These are phyloP conservation scores for Malassezia brasiliensis DNA, from an alignment of 1,284 basidiomycete genomes.

Conservation along the genomic window DNA sequence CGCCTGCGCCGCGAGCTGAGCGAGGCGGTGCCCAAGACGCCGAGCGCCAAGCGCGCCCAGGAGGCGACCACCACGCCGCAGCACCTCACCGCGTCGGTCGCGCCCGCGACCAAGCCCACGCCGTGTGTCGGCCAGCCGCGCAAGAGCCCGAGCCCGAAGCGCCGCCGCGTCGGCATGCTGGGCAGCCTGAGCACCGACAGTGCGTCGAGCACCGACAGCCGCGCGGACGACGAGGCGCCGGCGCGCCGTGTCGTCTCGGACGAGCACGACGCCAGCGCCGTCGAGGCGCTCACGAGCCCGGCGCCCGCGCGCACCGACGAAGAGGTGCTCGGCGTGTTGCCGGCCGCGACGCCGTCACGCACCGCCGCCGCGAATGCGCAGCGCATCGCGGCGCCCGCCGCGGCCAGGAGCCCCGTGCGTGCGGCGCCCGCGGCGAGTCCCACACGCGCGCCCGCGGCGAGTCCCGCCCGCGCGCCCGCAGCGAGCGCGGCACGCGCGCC, in stretches of 20 bases:
- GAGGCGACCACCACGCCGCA: constrained; percentile 10
- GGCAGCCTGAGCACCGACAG: neutral
- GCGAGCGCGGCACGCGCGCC: no score
- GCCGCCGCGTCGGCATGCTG: constrained; percentile 15
- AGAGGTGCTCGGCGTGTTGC: constrained; percentile 14
- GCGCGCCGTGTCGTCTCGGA: constrained; percentile 4
- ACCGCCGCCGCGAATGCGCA: constrained; percentile 1
- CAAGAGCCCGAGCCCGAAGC: constrained; percentile 42
- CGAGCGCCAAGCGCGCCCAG: constrained; percentile 10
- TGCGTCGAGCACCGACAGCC: neutral
- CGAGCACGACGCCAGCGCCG: constrained; percentile 8
- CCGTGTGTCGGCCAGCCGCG: constrained; percentile 45
- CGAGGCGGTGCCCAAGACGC: constrained; percentile 13
- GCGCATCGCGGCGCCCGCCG: neutral
- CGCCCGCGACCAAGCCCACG: constrained; percentile 32
- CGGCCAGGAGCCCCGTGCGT: neutral
- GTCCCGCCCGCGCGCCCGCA: neutral
- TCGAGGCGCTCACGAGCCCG: constrained; percentile 2
- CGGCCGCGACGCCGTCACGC: neutral
- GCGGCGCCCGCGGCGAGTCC: neutral
- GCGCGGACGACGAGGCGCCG: neutral
- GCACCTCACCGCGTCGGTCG: neutral
- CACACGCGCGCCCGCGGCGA: no score
- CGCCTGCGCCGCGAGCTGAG: constrained; percentile 19
- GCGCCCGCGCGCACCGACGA: constrained; percentile 8